Evolutionary conservation across 805 yeast genomes (phyloP).

Genomic region (Starmerella bombi): DNA sequence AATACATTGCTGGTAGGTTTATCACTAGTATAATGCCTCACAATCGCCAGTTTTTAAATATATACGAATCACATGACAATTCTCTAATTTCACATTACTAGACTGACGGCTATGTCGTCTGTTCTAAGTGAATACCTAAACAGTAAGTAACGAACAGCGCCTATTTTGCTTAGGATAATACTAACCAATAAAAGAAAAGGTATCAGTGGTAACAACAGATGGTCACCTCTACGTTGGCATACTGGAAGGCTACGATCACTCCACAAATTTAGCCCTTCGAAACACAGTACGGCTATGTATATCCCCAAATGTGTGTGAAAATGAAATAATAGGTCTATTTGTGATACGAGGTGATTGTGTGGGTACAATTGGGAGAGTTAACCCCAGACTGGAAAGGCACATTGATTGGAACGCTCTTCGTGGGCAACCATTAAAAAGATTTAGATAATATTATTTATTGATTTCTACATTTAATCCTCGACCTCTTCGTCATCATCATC

Average conservation of each 20-base stretch:
- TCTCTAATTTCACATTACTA: no score
- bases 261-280: slow-evolving; percentile 27
- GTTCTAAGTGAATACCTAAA: slow-evolving; percentile 20
- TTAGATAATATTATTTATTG: slow-evolving; percentile 3
- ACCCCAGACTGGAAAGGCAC: slow-evolving; percentile 23
- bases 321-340: slow-evolving; percentile 26
- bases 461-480: background rate
- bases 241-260: slow-evolving; percentile 29
- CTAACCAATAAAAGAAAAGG: slow-evolving; percentile 21
- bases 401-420: slow-evolving; percentile 28
- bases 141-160: slow-evolving; percentile 16
- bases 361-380: slow-evolving; percentile 26
- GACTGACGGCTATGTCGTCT: slow-evolving; percentile 10
- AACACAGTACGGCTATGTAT: slow-evolving; percentile 24
- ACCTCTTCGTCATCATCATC: slow-evolving; percentile 16
- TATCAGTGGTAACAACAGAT: slow-evolving; percentile 27
- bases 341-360: slow-evolving; percentile 29
- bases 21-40: no score
- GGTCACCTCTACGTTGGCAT: slow-evolving; percentile 26
- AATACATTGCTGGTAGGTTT: no score
- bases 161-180: background rate
- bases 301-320: slow-evolving; percentile 12
- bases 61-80: no score
- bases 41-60: no score
- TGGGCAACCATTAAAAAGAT: slow-evolving; percentile 15